phyloP scores from a whole-genome alignment of 495 filamentous ascomycete species.

The Astrocystis sublimbata region DNA sequence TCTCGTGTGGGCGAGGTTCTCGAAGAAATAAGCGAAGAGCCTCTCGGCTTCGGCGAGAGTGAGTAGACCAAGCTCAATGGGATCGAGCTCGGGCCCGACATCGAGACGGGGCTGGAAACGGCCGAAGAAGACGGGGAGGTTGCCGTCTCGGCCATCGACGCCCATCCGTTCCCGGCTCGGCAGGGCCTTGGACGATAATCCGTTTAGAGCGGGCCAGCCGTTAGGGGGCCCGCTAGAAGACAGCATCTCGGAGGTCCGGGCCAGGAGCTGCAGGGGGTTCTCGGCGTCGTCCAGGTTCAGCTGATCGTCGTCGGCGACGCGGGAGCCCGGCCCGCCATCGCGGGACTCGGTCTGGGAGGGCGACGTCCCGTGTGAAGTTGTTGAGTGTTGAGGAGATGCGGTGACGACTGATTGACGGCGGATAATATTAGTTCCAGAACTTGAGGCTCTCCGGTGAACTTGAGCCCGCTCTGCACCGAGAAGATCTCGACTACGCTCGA shows the following conservation, averaged over 20 bases:
- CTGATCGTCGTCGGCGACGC: slow-evolving; percentile 43
- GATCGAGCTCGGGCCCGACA: slow-evolving; percentile 62
- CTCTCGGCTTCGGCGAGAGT: slow-evolving; percentile 61
- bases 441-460: slow-evolving; percentile 17
- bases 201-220: slow-evolving; percentile 14
- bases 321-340: slow-evolving; percentile 24
- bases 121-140: slow-evolving; percentile 59
- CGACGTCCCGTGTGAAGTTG: slow-evolving; percentile 33
- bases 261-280: slow-evolving; percentile 70
- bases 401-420: slow-evolving; percentile 25
- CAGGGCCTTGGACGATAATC: slow-evolving; percentile 21
- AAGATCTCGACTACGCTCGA: slow-evolving; percentile 49
- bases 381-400: slow-evolving; percentile 30
- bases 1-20: slow-evolving; percentile 69
- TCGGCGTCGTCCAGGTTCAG: slow-evolving; percentile 70
- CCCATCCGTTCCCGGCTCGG: slow-evolving; percentile 28
- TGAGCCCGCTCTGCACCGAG: slow-evolving; percentile 28
- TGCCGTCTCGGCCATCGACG: slow-evolving; percentile 24
- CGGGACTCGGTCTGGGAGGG: slow-evolving; percentile 32
- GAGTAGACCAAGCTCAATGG: slow-evolving; percentile 65
- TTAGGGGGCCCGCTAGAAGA: slow-evolving; percentile 48
- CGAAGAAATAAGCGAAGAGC: slow-evolving; percentile 66
- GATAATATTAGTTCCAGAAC: slow-evolving; percentile 20
- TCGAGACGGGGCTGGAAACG: slow-evolving; percentile 61
- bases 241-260: slow-evolving; percentile 68